Percentiles rank a stretch among this genome's conserved stretches.
phyloP scores from a whole-genome alignment of 495 filamentous ascomycete species.

The Amorphotheca resinae region DNA sequence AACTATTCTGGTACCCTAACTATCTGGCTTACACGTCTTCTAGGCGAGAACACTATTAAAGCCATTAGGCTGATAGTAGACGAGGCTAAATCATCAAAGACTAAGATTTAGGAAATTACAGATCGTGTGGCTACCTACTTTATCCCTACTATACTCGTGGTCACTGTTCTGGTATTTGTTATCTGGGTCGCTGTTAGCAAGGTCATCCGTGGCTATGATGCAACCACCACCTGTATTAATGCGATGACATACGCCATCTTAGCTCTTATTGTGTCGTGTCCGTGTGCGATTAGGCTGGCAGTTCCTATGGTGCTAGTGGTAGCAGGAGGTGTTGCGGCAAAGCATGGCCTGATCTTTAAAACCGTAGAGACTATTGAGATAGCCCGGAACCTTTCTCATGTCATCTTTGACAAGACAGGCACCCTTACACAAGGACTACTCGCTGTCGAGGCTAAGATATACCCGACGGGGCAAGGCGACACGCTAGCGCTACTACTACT shows the following conservation, averaged over 20 bases:
- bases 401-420: conserved; percentile 81
- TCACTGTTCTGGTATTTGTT: conserved; percentile 7
- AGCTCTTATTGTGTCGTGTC: conserved; percentile 65
- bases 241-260: conserved; percentile 65
- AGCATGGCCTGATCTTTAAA: conserved; percentile 58
- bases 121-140: background rate
- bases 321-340: conserved; percentile 51
- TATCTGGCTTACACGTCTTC: background rate
- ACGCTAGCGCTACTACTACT: conserved; percentile 49
- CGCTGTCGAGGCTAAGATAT: conserved; percentile 34
- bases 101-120: background rate
- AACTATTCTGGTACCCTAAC: background rate
- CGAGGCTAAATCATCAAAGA: background rate
- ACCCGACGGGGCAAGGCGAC: conserved; percentile 41
- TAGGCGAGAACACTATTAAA: background rate
- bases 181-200: conserved; percentile 52
- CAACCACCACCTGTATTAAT: conserved; percentile 36
- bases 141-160: background rate
- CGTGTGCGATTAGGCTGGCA: conserved; percentile 68
- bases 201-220: conserved; percentile 27
- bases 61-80: background rate
- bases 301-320: conserved; percentile 75
- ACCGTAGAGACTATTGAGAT: conserved; percentile 51
- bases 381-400: conserved; percentile 46
- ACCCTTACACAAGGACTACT: conserved; percentile 57